These are phyloP conservation scores for Wickerhamomyces tratensis DNA, from an alignment of 805 yeast genomes.

Conservation along the genomic window DNA sequence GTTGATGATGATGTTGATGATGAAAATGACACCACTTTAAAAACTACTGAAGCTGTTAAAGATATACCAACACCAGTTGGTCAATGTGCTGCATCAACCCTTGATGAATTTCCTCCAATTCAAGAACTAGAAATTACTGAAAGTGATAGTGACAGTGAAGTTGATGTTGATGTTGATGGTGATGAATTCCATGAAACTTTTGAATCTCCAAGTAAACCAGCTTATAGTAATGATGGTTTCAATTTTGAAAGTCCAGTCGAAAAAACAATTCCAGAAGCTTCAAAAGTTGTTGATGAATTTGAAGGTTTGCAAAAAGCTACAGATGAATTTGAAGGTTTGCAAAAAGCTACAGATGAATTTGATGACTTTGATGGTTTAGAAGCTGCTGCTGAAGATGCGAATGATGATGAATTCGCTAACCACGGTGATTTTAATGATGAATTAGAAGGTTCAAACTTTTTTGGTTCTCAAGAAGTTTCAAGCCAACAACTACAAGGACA, in stretches of 20 bases:
- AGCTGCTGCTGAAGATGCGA: constrained; percentile 26
- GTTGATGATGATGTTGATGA: constrained; percentile 17
- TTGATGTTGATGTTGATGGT: constrained; percentile 21
- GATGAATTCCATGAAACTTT: constrained; percentile 32
- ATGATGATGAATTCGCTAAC: constrained; percentile 19
- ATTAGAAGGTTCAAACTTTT: constrained; percentile 13
- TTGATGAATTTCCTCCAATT: constrained; percentile 54
- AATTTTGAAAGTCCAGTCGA: constrained; percentile 4
- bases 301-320: constrained; percentile 31
- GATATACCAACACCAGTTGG: too few species aligned
- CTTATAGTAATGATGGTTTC: background rate
- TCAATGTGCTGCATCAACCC: too few species aligned
- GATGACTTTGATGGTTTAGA: constrained; percentile 36
- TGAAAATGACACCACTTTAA: too few species aligned
- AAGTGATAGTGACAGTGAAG: constrained; percentile 31
- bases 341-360: constrained; percentile 30
- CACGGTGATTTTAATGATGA: constrained; percentile 11
- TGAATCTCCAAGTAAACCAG: constrained; percentile 17
- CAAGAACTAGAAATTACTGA: constrained; percentile 45
- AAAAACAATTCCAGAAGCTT: constrained; percentile 6
- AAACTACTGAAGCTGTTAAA: too few species aligned
- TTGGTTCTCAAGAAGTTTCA: constrained; percentile 13
- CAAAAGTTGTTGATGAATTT: constrained; percentile 24
- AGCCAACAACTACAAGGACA: constrained; percentile 1
- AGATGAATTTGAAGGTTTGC: constrained; percentile 34